Conservation (phyloP, 345 rosid species). For the Pistacia integerrima region DNA sequence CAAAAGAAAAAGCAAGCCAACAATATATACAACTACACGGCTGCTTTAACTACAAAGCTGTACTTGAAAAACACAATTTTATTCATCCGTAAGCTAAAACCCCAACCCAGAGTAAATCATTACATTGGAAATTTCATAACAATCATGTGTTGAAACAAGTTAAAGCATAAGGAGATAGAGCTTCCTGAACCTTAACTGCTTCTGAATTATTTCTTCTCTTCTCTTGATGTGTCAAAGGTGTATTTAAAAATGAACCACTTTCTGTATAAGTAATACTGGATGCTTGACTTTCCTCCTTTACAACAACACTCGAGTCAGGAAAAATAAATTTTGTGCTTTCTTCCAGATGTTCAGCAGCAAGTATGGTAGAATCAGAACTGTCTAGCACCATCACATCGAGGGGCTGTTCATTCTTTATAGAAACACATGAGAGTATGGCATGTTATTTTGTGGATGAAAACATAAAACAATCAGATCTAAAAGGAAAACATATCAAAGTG, state of each 20-base stretch:
- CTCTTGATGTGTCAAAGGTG: slow-evolving; percentile 36
- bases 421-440: slow-evolving; percentile 9
- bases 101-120: background rate
- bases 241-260: slow-evolving; percentile 7
- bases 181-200: slow-evolving; percentile 37
- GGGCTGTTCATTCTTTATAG: slow-evolving; percentile 31
- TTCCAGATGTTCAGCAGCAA: slow-evolving; percentile 6
- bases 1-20: background rate
- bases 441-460: slow-evolving; percentile 5
- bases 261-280: slow-evolving; percentile 18
- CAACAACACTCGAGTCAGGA: slow-evolving; percentile 21
- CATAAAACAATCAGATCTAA: background rate
- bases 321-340: slow-evolving; percentile 26
- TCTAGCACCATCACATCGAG: slow-evolving; percentile 23
- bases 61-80: background rate
- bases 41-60: background rate
- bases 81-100: background rate
- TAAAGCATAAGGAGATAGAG: slow-evolving; percentile 15
- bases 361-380: slow-evolving; percentile 28
- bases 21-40: background rate
- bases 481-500: background rate
- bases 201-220: slow-evolving; percentile 22
- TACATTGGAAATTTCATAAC: no score
- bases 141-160: background rate
- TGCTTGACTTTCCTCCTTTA: slow-evolving; percentile 33